Base-by-base conservation (phyloP, 2,329 filamentous ascomycete genomes). In the Penicillium hordei region DNA sequence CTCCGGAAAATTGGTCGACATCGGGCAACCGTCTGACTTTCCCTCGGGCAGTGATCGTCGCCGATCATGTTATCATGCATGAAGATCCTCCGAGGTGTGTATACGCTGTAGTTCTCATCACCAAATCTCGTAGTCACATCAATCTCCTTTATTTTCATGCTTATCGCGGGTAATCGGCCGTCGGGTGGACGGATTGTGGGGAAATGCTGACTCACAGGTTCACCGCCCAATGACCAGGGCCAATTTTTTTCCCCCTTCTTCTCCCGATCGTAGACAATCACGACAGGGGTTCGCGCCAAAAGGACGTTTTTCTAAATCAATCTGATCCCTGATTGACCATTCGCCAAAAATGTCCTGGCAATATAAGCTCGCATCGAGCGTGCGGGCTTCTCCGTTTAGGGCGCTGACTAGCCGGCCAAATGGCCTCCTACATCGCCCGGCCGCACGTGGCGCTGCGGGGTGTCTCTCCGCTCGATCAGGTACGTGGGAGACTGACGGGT, bases 371-470 rank as follows among this genome's bases (percentile, higher is more conserved):
- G 65, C 66, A 51, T 64, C 67, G 50, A 67, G 58, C 45, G 52
- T 67, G 64, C 70, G 70, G 70, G 65, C 69, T 54, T 61, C 68
- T 65, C 68, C 70, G 70, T 60, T 68, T 40, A 63, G 69, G 63
- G 62, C 59, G 39, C 52, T 68, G 62, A 67, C 36, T 31, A 43
- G 65, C 69, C 71, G 70, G 69, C 62, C 68, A 63, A 71, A 65
- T 66, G 62, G 61, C 31, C 62, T 61, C 62, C 64, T 63, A 67
- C 61, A 61, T 60, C 64, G 59, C 61, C 65, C 65, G 65, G 65
- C 54, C 48, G 57, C 53, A 39, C 48, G 51, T 42, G 52, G 57
- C 29, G 23, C 36, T 65, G 65, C 60, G 63, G 65, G 64, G 62
- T 57, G 58, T 44, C 53, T 65, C 59, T 64, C 62, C 60, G 62